Percentiles rank a stretch among this genome's conserved stretches.
Conservation (phyloP, 2,329 filamentous ascomycete genomes). For the Fusarium brevicatenulatum region DNA sequence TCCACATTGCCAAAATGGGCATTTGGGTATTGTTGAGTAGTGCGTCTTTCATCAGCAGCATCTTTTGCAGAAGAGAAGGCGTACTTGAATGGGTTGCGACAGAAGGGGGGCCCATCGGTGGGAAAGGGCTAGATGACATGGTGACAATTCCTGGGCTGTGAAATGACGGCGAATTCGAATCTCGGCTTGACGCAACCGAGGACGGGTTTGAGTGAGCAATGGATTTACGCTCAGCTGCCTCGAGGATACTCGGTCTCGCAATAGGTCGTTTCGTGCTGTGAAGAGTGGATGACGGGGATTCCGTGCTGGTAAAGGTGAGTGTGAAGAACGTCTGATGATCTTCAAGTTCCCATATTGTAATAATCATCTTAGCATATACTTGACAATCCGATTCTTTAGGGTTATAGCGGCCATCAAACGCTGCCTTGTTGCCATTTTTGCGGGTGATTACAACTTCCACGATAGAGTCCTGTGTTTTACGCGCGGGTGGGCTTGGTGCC, state of each 20-base stretch:
- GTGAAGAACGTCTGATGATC: conserved; percentile 76
- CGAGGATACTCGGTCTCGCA: conserved; percentile 53
- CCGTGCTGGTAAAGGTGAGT: conserved; percentile 75
- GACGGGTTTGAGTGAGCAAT: conserved; percentile 58
- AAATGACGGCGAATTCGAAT: conserved; percentile 58
- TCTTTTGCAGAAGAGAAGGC: conserved; percentile 76
- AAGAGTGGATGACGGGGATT: conserved; percentile 51
- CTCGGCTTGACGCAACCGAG: conserved; percentile 59
- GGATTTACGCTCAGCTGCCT: conserved; percentile 59
- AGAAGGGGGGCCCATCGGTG: conserved; percentile 73
- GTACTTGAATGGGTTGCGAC: conserved; percentile 63
- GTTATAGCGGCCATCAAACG: conserved; percentile 48
- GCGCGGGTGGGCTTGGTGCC: conserved; percentile 39
- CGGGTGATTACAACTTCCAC: conserved; percentile 75
- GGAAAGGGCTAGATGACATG: conserved; percentile 69
- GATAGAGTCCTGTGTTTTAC: conserved; percentile 66
- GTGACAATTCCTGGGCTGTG: conserved; percentile 63
- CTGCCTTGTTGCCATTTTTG: conserved; percentile 55
- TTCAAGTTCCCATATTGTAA: conserved; percentile 77
- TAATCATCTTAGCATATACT: conserved; percentile 77
- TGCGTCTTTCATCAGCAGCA: conserved; percentile 79
- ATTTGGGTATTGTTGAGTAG: conserved; percentile 79
- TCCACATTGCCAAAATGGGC: conserved; percentile 84
- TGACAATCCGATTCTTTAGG: conserved; percentile 53
- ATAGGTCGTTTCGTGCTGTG: conserved; percentile 51